Conservation (phyloP, 2,329 filamentous ascomycete genomes). For the Colletotrichum lentis region DNA sequence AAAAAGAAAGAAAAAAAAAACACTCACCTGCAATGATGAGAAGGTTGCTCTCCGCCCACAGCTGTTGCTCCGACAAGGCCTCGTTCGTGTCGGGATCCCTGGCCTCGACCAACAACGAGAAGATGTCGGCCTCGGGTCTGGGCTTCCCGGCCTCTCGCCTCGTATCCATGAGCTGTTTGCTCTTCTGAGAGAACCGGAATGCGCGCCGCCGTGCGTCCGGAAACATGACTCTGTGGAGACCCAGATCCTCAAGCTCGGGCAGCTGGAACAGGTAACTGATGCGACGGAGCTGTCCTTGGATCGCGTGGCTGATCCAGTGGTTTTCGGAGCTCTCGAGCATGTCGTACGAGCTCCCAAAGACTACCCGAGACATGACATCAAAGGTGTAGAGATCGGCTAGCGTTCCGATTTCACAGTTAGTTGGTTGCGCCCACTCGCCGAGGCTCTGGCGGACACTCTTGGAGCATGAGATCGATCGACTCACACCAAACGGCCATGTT, state of each 20-base stretch:
- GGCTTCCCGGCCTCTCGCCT: no score
- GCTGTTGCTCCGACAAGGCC: constrained; percentile 50
- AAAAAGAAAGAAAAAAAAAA: background rate
- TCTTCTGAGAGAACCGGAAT: background rate
- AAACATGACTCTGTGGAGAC: constrained; percentile 30
- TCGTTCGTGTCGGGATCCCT: constrained; percentile 56
- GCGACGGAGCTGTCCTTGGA: constrained; percentile 38
- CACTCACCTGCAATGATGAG: constrained; percentile 42
- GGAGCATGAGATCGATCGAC: background rate
- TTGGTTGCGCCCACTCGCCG: no score
- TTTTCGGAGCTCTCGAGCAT: constrained; percentile 31
- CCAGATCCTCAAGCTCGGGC: constrained; percentile 9
- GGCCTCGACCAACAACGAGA: constrained; percentile 56
- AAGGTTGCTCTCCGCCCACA: constrained; percentile 54
- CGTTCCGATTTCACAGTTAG: background rate
- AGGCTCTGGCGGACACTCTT: no score
- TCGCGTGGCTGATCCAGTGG: constrained; percentile 32
- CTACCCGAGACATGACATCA: constrained; percentile 39
- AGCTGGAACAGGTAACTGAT: constrained; percentile 31
- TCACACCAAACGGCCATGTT: background rate
- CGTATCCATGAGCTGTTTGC: background rate
- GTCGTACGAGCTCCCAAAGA: constrained; percentile 38
- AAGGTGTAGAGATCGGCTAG: background rate
- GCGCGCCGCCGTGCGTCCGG: constrained; percentile 19
- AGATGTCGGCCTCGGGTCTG: constrained; percentile 52